phyloP scores from a whole-genome alignment of 768 basidiomycete genomes.

The Leccinum longicurvipes region DNA sequence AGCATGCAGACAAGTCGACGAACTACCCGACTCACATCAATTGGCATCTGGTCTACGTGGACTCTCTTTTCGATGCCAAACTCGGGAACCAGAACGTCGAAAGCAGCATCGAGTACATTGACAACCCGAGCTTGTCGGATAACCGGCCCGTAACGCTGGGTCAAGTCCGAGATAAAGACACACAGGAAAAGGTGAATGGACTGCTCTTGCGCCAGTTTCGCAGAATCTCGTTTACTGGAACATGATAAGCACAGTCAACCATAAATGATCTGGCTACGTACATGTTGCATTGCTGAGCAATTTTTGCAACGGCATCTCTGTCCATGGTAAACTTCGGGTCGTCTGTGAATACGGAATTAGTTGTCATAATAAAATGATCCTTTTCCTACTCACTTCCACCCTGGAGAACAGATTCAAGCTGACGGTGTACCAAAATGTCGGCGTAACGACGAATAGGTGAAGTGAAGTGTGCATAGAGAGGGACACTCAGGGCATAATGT shows the following conservation, averaged over 20 bases:
- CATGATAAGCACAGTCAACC: slow-evolving; percentile 4
- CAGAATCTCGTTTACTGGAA: slow-evolving; percentile 83
- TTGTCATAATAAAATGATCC: background rate
- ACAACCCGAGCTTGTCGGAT: slow-evolving; percentile 93
- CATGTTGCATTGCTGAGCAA: slow-evolving; percentile 98
- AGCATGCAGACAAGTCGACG: slow-evolving; percentile 3
- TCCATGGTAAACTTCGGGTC: slow-evolving; percentile 96
- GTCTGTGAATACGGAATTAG: slow-evolving; percentile 27
- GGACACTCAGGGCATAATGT: slow-evolving; percentile 87
- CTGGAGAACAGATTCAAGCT: slow-evolving; percentile 85
- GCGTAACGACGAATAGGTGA: slow-evolving; percentile 92
- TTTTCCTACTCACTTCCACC: slow-evolving; percentile 50
- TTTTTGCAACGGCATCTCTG: slow-evolving; percentile 94
- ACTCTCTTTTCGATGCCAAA: slow-evolving; percentile 99
- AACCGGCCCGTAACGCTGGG: slow-evolving; percentile 92
- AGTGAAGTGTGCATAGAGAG: slow-evolving; percentile 92
- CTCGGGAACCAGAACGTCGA: slow-evolving; percentile 93
- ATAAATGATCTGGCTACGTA: slow-evolving; percentile 36
- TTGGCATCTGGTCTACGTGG: slow-evolving; percentile 98
- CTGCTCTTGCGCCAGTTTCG: slow-evolving; percentile 91
- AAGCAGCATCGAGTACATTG: slow-evolving; percentile 95
- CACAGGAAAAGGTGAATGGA: slow-evolving; percentile 95
- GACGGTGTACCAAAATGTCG: slow-evolving; percentile 93
- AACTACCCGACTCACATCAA: slow-evolving; percentile 61
- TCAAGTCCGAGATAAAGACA: slow-evolving; percentile 90